Evolutionary conservation across 2,329 filamentous ascomycete species (phyloP).

Genomic region (Phialocephala sp.): DNA sequence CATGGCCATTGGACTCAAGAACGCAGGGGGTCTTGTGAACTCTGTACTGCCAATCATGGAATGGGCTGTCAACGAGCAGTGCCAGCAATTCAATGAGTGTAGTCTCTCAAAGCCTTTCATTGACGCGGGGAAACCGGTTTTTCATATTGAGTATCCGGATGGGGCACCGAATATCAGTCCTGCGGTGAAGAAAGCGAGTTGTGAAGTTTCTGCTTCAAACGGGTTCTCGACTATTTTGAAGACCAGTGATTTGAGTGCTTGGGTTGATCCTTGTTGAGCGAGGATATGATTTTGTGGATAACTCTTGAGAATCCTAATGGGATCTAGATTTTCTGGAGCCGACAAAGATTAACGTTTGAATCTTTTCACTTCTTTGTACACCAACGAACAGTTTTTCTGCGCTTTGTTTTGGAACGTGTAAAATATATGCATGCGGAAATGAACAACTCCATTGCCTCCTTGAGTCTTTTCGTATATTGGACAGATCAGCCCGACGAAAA

Average conservation of each 20-base stretch:
- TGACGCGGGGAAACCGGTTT: conserved; percentile 67
- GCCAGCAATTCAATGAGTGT: conserved; percentile 65
- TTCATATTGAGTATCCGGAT: conserved; percentile 74
- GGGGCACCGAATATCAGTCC: conserved; percentile 13
- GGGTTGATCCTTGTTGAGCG: conserved; percentile 28
- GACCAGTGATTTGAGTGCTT: conserved; percentile 26
- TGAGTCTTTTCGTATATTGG: no score
- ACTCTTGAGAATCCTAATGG: no score
- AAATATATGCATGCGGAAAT: no score
- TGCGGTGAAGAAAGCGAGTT: conserved; percentile 16
- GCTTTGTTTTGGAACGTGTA: no score
- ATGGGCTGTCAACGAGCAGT: conserved; percentile 75
- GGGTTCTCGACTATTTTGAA: conserved; percentile 34
- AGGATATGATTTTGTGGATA: not conserved
- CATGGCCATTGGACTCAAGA: conserved; percentile 72
- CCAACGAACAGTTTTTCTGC: no score
- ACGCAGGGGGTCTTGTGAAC: conserved; percentile 65
- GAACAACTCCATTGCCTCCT: no score
- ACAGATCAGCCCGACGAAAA: no score
- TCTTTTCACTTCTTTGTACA: no score
- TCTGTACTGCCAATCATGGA: conserved; percentile 57
- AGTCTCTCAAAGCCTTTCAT: conserved; percentile 63
- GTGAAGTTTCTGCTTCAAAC: conserved; percentile 10
- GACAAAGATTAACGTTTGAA: no score
- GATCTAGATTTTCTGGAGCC: no score